Evolutionary conservation across 78 protist species (phyloP), one percentile per base, ranked within the genome.

Genomic region (Dictyostelium firmibasis): DNA sequence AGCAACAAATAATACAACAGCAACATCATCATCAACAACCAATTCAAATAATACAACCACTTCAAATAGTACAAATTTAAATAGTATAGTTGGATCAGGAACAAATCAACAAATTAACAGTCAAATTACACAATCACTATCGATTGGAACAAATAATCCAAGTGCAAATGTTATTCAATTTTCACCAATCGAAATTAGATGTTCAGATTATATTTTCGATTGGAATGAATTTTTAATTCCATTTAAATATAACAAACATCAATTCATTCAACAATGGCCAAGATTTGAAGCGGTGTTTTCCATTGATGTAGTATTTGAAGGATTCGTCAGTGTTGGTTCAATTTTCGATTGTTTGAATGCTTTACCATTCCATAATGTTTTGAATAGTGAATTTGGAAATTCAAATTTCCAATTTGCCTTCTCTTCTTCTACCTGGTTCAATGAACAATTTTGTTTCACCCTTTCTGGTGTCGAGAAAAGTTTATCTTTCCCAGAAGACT

Each of bases 151-250:
- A 13, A 13, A 16, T 7, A 38, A 18, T 11, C n/a, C n/a, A 23
- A 23, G 31, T 38, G 9, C 83, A 77, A 77, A 35, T 41, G 27
- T 43, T 77, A 43, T 77, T 43, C 50, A 41, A 81, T 81, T 47
- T 9, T 47, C 36, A 6, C 94, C 94, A 11, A 81, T 89, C 14
- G 94, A 89, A 69, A 89, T 75, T 44, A 20, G 87, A 41, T 81
- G 76, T 25, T 44, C 72, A 18, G 94, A 89, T 47, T 89, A 89
- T 81, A 0, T 38, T 25, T 81, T 89, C 18, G 94, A 89, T 31
- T 89, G 94, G 94, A 89, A 89, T n/a, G 83, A 89, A 81, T 89
- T 89, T 43, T n/a, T 89, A 23, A 81, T 89, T 25, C 94, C 94
- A 31, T 81, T 89, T 25, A 89, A 89, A 81, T 89, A 89, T 77